Conservation (phyloP, 2,329 filamentous ascomycete genomes). For the Xylaria polymorpha region DNA sequence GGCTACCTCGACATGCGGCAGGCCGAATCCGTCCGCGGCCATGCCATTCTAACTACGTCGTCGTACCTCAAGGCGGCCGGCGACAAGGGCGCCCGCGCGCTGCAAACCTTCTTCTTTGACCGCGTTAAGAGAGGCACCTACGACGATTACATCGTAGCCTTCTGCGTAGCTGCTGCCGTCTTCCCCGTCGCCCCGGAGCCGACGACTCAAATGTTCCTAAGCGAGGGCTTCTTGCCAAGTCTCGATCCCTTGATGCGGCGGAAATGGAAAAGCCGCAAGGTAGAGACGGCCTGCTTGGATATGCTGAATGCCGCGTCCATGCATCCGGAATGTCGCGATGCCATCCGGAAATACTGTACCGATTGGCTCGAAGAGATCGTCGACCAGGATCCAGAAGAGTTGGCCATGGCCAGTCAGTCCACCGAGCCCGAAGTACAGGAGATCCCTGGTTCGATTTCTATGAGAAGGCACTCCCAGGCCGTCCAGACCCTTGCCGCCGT, state of each 20-base stretch:
- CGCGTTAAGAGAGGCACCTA: constrained; percentile 79
- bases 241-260: constrained; percentile 81
- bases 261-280: constrained; percentile 84
- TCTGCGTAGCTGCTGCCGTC: constrained; percentile 88
- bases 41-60: constrained; percentile 83
- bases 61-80: constrained; percentile 84
- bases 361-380: constrained; percentile 90
- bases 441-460: constrained; percentile 67
- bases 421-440: constrained; percentile 68
- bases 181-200: constrained; percentile 87
- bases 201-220: constrained; percentile 83
- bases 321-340: constrained; percentile 82
- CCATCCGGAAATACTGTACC: constrained; percentile 84
- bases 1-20: constrained; percentile 87
- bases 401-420: constrained; percentile 61
- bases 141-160: constrained; percentile 90
- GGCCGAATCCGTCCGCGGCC: constrained; percentile 76
- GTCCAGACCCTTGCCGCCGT: constrained; percentile 77
- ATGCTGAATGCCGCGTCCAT: constrained; percentile 93
- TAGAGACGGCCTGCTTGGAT: constrained; percentile 87
- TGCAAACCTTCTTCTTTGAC: constrained; percentile 79
- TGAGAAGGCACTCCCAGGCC: constrained; percentile 70
- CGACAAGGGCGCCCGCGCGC: constrained; percentile 74
- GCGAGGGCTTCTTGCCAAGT: constrained; percentile 83
- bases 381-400: constrained; percentile 73